Conservation (phyloP, 2,329 filamentous ascomycete genomes). For the Drechslera avenae region DNA sequence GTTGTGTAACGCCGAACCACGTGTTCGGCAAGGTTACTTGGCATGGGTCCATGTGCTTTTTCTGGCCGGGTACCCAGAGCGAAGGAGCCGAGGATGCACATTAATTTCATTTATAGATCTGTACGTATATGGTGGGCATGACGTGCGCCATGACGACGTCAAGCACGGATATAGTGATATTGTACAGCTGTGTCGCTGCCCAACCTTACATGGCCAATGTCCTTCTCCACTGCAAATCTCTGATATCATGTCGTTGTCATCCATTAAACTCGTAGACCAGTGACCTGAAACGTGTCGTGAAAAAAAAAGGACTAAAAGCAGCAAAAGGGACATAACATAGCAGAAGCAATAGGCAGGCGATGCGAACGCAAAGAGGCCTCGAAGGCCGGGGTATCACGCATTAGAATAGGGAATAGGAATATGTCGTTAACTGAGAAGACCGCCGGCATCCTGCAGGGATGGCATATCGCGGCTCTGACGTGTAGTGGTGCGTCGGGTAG, state of each 20-base stretch:
- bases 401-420: conserved; percentile 19
- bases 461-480: conserved; percentile 31
- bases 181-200: conserved; percentile 6
- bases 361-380: conserved; percentile 28
- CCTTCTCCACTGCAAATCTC: background rate
- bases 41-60: background rate
- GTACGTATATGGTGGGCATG: conserved; percentile 16
- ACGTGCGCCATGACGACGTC: conserved; percentile 13
- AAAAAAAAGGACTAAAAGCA: conserved; percentile 5
- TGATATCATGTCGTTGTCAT: conserved; percentile 5
- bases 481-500: conserved; percentile 29
- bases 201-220: background rate
- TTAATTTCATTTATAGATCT: conserved; percentile 15
- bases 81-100: conserved; percentile 16
- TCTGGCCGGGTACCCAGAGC: background rate
- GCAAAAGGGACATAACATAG: conserved; percentile 12
- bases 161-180: conserved; percentile 2
- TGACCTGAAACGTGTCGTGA: conserved; percentile 28
- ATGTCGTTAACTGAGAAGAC: conserved; percentile 32
- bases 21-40: conserved; percentile 9
- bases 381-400: conserved; percentile 43
- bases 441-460: conserved; percentile 41
- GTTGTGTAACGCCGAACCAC: background rate
- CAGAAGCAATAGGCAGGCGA: conserved; percentile 24
- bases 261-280: conserved; percentile 21